These are phyloP conservation scores for Thraustochytrium striatum DNA, from an alignment of 352 stramenopile species.

Conservation along the genomic window DNA sequence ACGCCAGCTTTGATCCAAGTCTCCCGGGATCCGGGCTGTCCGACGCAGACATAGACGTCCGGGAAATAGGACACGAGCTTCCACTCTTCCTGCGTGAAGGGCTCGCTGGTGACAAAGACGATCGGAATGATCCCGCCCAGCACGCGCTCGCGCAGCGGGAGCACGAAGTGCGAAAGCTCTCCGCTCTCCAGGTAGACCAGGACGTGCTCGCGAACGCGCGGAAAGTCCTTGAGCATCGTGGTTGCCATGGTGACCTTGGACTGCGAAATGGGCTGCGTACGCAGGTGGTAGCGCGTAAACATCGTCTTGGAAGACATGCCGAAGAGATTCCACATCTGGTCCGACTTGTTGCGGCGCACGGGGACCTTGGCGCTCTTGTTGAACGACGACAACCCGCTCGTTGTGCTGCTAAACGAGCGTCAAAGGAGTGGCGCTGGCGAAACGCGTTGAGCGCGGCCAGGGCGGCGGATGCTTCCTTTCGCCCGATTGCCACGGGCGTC, in stretches of 20 bases:
- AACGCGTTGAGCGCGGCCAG: neutral
- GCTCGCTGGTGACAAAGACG: neutral
- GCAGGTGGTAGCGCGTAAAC: neutral
- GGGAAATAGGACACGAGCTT: neutral
- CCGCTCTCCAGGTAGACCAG: neutral
- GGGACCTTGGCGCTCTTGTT: neutral
- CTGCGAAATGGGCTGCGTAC: neutral
- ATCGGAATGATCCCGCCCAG: neutral
- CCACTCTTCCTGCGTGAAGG: neutral
- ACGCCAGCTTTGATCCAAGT: conserved; percentile 16
- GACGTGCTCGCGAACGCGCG: neutral
- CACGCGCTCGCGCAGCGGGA: neutral
- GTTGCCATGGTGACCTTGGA: neutral
- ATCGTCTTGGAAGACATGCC: neutral
- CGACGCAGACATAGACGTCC: neutral
- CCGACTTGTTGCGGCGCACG: neutral
- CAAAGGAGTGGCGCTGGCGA: neutral
- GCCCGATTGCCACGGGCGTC: neutral
- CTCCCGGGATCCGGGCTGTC: neutral
- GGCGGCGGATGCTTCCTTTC: neutral
- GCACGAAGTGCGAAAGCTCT: conserved; percentile 12
- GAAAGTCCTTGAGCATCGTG: neutral
- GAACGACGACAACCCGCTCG: no score
- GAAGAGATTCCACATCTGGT: neutral
- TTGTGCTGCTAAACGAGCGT: no score